Evolutionary conservation across 768 basidiomycete species (phyloP).

Genomic region (Podaxis mareebaensis): DNA sequence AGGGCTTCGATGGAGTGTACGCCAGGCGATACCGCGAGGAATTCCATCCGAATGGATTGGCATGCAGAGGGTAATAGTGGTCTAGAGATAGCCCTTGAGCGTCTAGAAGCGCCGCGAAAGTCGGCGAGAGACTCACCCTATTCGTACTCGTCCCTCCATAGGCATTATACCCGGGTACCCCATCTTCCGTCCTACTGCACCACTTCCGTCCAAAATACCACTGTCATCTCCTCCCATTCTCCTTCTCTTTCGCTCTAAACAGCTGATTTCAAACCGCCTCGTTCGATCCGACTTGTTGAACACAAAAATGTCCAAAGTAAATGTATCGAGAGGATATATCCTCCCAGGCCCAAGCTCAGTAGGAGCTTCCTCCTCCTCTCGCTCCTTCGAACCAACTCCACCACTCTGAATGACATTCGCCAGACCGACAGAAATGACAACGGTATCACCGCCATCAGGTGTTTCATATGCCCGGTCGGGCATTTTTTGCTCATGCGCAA

Average conservation of each 20-base stretch:
- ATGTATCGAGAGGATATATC: slow-evolving; percentile 73
- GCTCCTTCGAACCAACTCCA: slow-evolving; percentile 20
- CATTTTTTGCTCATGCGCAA: slow-evolving; percentile 38
- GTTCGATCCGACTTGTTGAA: slow-evolving; percentile 80
- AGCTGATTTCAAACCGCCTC: slow-evolving; percentile 75
- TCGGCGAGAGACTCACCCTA: slow-evolving; percentile 60
- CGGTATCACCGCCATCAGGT: slow-evolving; percentile 46
- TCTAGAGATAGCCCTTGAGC: slow-evolving; percentile 33
- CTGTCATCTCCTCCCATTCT: slow-evolving; percentile 37
- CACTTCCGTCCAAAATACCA: slow-evolving; percentile 29
- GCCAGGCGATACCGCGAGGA: slow-evolving; percentile 77
- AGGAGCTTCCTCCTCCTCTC: slow-evolving; percentile 19
- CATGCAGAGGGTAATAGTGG: slow-evolving; percentile 80
- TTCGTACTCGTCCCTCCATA: slow-evolving; percentile 73
- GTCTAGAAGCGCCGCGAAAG: background rate
- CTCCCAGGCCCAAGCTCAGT: slow-evolving; percentile 35
- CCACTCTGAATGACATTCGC: slow-evolving; percentile 28
- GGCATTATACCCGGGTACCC: slow-evolving; percentile 68
- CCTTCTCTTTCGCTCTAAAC: slow-evolving; percentile 54
- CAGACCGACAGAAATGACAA: slow-evolving; percentile 71
- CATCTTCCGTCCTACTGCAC: slow-evolving; percentile 34
- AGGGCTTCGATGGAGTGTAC: slow-evolving; percentile 75
- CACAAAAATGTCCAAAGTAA: slow-evolving; percentile 85
- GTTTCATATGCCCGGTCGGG: slow-evolving; percentile 26
- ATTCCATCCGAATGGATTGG: slow-evolving; percentile 85